phyloP scores from a whole-genome alignment of 768 basidiomycete species.

The Pisolithus orientalis region DNA sequence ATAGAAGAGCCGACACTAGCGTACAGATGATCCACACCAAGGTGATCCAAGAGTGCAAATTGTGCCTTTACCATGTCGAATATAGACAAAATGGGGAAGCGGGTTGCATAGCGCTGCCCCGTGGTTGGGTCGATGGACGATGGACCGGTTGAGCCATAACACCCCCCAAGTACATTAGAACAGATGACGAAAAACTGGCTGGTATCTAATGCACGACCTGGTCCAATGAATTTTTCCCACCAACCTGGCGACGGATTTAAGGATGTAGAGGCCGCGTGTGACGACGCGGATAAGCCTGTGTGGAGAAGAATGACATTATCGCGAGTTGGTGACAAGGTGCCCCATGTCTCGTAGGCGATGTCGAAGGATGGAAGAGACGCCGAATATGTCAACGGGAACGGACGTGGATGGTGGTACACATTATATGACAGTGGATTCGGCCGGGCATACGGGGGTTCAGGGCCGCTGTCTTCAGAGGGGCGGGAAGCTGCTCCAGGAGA shows the following conservation, averaged over 20 bases:
- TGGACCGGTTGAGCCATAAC: conserved; percentile 96
- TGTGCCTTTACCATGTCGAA: conserved; percentile 98
- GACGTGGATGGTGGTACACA: conserved; percentile 53
- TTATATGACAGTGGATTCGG: conserved; percentile 72
- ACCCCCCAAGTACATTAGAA: conserved; percentile 94
- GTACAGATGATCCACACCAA: conserved; percentile 80
- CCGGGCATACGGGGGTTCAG: conserved; percentile 78
- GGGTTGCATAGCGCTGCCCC: conserved; percentile 74
- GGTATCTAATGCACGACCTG: conserved; percentile 91
- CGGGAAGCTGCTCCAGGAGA: conserved; percentile 11
- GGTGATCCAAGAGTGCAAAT: conserved; percentile 75
- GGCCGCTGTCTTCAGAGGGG: conserved; percentile 46
- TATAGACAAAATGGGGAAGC: conserved; percentile 86
- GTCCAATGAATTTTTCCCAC: conserved; percentile 99
- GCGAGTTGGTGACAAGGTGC: conserved; percentile 64
- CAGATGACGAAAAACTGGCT: conserved; percentile 89
- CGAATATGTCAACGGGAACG: conserved; percentile 65
- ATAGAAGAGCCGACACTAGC: conserved; percentile 94
- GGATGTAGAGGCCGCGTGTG: conserved; percentile 82
- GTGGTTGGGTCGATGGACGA: conserved; percentile 71
- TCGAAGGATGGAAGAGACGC: conserved; percentile 61
- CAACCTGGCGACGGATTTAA: conserved; percentile 81
- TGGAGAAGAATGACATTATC: conserved; percentile 94
- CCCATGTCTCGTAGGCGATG: conserved; percentile 99
- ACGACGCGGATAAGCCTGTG: conserved; percentile 93